These are phyloP conservation scores for Fusarium pilosicola DNA, from an alignment of 2,329 filamentous ascomycete species.

Conservation along the genomic window DNA sequence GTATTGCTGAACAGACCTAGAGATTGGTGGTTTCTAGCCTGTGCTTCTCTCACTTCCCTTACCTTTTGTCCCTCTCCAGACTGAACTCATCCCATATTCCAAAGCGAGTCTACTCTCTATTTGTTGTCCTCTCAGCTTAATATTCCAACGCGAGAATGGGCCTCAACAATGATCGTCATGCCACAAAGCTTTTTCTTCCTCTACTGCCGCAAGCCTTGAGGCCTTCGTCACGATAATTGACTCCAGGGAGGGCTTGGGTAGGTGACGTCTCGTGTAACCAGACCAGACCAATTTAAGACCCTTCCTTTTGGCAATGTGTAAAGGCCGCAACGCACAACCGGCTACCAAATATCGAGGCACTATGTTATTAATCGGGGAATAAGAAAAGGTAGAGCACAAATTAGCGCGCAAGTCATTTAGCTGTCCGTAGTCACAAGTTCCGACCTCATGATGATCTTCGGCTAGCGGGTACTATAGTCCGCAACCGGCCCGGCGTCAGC, in stretches of 20 bases:
- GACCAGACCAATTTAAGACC: not conserved
- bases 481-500: not conserved
- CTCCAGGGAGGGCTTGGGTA: not conserved
- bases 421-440: not conserved
- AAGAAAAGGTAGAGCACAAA: not conserved
- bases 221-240: accelerated
- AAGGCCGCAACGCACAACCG: not conserved
- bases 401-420: not conserved
- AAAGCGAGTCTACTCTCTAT: not conserved
- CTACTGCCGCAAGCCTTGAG: accelerated
- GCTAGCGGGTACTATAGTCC: not conserved
- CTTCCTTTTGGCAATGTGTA: not conserved
- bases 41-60: accelerated
- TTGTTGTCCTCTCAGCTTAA: not conserved
- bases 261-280: not conserved
- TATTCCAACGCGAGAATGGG: accelerated
- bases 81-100: accelerated
- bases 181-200: accelerated
- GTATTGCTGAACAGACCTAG: no score
- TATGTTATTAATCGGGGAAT: not conserved
- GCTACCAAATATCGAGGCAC: not conserved
- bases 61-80: accelerated
- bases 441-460: not conserved
- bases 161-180: accelerated
- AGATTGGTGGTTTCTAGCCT: accelerated